Evolutionary conservation across 768 basidiomycete genomes (phyloP).

Genomic region (Trametes elegans): DNA sequence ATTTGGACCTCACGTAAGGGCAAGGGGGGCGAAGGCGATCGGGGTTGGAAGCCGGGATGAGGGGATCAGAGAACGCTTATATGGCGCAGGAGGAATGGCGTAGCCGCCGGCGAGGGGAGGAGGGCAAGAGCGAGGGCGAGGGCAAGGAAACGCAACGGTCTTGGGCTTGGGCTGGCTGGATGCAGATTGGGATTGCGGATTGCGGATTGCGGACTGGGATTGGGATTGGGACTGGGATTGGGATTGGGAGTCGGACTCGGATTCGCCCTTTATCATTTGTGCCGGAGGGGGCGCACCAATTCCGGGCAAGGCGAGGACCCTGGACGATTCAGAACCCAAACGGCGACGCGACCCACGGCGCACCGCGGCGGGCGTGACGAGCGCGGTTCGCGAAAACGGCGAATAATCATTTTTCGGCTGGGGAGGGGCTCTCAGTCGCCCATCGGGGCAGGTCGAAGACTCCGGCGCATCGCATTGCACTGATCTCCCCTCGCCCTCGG

Average conservation of each 20-base stretch:
- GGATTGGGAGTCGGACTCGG: neutral
- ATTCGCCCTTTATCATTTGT: neutral
- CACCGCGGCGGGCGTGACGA: neutral
- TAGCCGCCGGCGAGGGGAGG: constrained; percentile 16
- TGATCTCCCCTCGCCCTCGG: constrained; percentile 1
- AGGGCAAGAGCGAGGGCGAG: neutral
- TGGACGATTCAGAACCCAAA: neutral
- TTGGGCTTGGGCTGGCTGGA: neutral
- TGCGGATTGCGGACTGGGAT: neutral
- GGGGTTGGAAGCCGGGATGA: constrained; percentile 22
- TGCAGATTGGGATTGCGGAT: no score
- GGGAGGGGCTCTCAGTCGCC: neutral
- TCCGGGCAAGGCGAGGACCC: constrained; percentile 6
- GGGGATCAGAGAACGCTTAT: constrained; percentile 23
- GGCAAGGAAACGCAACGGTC: neutral
- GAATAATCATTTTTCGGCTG: neutral
- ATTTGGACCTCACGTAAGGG: constrained; percentile 27
- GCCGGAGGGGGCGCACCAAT: neutral
- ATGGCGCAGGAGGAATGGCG: constrained; percentile 12
- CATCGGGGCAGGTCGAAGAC: neutral
- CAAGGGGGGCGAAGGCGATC: constrained; percentile 26
- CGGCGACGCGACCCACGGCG: neutral
- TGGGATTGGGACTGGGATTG: neutral
- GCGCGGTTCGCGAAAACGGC: constrained; percentile 2
- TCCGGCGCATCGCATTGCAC: constrained; percentile 10